Evolutionary conservation across 2,329 filamentous ascomycete species (phyloP).

Genomic region (Cordyceps fumosorosea): DNA sequence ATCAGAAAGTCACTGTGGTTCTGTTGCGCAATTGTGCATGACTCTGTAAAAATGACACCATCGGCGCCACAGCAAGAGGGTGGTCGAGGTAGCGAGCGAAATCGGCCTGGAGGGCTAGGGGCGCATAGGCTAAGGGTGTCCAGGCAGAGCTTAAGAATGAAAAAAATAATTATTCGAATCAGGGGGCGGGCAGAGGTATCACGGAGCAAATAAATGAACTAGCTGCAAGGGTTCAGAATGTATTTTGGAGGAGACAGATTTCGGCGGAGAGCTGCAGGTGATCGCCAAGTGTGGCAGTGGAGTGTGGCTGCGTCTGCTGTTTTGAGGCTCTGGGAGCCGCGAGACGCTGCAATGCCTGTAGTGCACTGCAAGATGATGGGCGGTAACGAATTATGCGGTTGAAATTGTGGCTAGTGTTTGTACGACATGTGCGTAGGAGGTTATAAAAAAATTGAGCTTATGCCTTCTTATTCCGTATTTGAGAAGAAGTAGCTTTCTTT

Average conservation of each 20-base stretch:
- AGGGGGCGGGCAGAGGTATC: not conserved
- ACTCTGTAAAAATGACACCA: conserved; percentile 13
- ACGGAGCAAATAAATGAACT: not conserved
- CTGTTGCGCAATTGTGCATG: conserved; percentile 6
- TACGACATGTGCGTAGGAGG: too few species aligned
- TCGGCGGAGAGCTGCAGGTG: not conserved
- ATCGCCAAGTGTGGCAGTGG: conserved; percentile 1
- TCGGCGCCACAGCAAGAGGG: conserved; percentile 7
- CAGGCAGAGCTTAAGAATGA: not conserved
- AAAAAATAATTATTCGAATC: not conserved
- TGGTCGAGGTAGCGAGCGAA: not conserved
- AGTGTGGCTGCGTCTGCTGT: not conserved
- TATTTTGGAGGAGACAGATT: not conserved
- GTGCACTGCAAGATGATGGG: too few species aligned
- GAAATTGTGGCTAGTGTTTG: too few species aligned
- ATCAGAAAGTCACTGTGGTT: not conserved
- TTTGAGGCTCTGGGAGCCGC: not conserved
- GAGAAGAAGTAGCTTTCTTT: too few species aligned
- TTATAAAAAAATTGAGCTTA: too few species aligned
- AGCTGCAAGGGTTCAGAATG: conserved; percentile 6
- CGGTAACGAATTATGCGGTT: too few species aligned
- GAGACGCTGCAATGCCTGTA: too few species aligned
- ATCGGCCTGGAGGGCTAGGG: not conserved
- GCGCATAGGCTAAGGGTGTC: not conserved
- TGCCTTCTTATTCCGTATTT: too few species aligned